Evolutionary conservation across 2,329 filamentous ascomycete genomes (phyloP).

Genomic region (Ophiostoma triangulosporum): DNA sequence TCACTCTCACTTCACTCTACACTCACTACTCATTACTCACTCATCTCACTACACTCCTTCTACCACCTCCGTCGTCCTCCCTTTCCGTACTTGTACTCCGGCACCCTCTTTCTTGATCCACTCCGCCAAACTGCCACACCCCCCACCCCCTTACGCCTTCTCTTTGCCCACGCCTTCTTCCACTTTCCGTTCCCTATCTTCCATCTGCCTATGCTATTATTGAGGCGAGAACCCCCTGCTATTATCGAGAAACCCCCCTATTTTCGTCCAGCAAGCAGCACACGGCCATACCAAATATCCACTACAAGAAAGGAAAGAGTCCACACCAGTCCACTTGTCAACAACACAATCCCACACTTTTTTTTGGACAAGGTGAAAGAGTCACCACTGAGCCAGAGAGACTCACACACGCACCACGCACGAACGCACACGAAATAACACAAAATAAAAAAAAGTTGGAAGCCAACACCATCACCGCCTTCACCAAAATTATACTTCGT

Average conservation of each 20-base stretch:
- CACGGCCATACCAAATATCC: not conserved
- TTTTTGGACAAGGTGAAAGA: not conserved
- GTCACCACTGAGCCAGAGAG: not conserved
- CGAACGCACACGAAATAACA: conserved; percentile 1
- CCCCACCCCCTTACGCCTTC: conserved; percentile 1
- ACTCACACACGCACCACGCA: not conserved
- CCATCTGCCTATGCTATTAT: not conserved
- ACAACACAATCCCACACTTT: conserved; percentile 3
- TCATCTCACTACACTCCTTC: not conserved
- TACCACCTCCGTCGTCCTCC: not conserved
- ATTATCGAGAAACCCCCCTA: not conserved
- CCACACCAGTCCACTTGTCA: not conserved
- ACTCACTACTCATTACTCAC: not conserved
- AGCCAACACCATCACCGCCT: not conserved
- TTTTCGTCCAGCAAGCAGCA: not conserved
- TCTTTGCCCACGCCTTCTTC: not conserved
- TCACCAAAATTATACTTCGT: not conserved
- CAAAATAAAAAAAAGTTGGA: not conserved
- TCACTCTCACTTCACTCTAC: not conserved
- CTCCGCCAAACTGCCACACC: conserved; percentile 1
- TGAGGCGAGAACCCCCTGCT: not conserved
- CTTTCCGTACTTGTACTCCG: not conserved
- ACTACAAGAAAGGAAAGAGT: not conserved
- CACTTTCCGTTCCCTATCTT: not conserved
- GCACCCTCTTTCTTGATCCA: not conserved